These are phyloP conservation scores for Rosa chinensis DNA, from an alignment of 306 rosid genomes.

Conservation along the genomic window DNA sequence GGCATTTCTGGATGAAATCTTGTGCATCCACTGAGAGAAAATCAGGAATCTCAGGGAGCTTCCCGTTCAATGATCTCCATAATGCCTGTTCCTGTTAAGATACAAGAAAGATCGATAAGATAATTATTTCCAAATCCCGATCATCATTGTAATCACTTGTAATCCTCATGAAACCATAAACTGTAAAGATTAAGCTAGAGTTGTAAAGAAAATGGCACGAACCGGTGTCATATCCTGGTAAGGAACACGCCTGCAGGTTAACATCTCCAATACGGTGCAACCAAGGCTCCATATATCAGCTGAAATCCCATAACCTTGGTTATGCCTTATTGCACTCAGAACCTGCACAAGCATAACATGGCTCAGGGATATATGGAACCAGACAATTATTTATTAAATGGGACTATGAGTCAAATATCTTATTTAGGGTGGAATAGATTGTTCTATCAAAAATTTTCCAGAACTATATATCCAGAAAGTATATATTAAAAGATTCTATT, in stretches of 20 bases:
- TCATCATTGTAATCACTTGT: neutral
- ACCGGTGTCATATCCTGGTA: constrained; percentile 60
- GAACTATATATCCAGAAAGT: no score
- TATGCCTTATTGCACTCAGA: constrained; percentile 46
- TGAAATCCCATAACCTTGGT: constrained; percentile 75
- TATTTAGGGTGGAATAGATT: no score
- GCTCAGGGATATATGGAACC: no score
- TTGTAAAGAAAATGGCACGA: constrained; percentile 28
- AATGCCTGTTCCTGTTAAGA: constrained; percentile 40
- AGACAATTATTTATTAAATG: no score
- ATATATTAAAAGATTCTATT: no score
- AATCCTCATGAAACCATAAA: neutral
- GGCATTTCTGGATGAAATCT: constrained; percentile 46
- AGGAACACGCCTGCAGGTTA: constrained; percentile 65
- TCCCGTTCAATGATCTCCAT: constrained; percentile 24
- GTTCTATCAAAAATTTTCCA: no score
- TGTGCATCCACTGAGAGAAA: constrained; percentile 44
- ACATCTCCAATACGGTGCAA: constrained; percentile 93
- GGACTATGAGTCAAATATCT: no score
- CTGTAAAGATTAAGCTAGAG: neutral
- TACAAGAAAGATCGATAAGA: neutral
- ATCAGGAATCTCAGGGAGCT: constrained; percentile 46
- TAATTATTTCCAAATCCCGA: no score
- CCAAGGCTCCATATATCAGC: constrained; percentile 99
- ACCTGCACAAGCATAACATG: constrained; percentile 42